Conservation (phyloP, 768 basidiomycete genomes). For the Tylopilus plumbeoviolaceoides region DNA sequence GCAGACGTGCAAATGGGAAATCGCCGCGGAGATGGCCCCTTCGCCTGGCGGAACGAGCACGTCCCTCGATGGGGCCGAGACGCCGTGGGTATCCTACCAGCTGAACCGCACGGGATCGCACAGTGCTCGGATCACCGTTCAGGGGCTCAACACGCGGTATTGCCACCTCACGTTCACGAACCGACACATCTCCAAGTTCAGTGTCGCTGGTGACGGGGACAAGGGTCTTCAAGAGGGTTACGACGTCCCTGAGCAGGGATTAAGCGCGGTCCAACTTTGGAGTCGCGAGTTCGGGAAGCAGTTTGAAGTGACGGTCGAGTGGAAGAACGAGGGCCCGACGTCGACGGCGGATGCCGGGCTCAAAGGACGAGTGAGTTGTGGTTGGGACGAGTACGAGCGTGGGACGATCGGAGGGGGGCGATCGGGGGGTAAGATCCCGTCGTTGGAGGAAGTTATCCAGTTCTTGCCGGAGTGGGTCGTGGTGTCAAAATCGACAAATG, state of each 20-base stretch:
- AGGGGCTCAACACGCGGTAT: slow-evolving; percentile 57
- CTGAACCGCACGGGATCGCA: slow-evolving; percentile 38
- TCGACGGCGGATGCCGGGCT: slow-evolving; percentile 9
- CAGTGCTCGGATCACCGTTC: slow-evolving; percentile 46
- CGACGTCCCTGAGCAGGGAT: slow-evolving; percentile 33
- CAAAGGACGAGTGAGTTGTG: slow-evolving; percentile 51
- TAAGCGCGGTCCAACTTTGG: slow-evolving; percentile 50
- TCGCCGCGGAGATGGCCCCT: slow-evolving; percentile 32
- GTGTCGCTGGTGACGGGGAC: slow-evolving; percentile 34
- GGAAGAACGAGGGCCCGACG: slow-evolving; percentile 30
- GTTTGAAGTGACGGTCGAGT: slow-evolving; percentile 52
- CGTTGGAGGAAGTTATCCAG: slow-evolving; percentile 59
- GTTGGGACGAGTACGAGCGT: slow-evolving; percentile 67
- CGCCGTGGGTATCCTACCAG: slow-evolving; percentile 43
- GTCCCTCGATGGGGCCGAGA: neutral
- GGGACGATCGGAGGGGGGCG: slow-evolving; percentile 44
- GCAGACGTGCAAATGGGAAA: slow-evolving; percentile 49
- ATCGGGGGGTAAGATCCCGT: slow-evolving; percentile 52
- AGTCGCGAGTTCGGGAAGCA: slow-evolving; percentile 53
- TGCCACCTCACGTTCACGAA: slow-evolving; percentile 60
- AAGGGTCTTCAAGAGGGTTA: slow-evolving; percentile 41
- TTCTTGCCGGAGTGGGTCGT: slow-evolving; percentile 68
- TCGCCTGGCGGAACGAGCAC: slow-evolving; percentile 32
- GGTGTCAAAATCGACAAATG: slow-evolving; percentile 53
- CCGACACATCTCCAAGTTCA: slow-evolving; percentile 39